phyloP scores from a whole-genome alignment of 176 grass and related monocot genomes.

The Lolium perenne region DNA sequence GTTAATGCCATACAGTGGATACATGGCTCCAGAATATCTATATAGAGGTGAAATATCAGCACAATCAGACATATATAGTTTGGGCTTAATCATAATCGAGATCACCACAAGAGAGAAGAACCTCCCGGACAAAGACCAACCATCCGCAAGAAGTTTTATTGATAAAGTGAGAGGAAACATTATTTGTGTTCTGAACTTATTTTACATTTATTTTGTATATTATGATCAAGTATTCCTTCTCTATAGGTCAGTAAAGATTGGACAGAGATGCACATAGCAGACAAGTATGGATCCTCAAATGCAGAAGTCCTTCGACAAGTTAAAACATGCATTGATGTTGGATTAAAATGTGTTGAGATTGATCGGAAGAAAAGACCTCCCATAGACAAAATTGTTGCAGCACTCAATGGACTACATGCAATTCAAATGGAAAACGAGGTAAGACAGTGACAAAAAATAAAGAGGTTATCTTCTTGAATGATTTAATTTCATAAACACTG shows the following conservation, averaged over 20 bases:
- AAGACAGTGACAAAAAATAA: too few species aligned
- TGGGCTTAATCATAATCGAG: neutral
- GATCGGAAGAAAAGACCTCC: neutral
- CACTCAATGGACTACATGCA: neutral
- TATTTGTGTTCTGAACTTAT: neutral
- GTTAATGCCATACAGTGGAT: neutral
- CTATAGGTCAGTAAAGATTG: neutral
- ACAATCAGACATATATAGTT: neutral
- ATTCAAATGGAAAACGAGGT: too few species aligned
- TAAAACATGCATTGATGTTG: neutral
- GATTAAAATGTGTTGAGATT: neutral
- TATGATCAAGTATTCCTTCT: too few species aligned
- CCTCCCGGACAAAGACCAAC: neutral
- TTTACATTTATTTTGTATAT: too few species aligned
- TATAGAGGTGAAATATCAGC: neutral
- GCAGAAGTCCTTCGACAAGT: neutral
- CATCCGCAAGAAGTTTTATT: neutral
- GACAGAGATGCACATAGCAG: neutral
- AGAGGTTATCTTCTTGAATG: too few species aligned
- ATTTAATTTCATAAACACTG: too few species aligned
- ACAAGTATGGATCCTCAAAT: neutral
- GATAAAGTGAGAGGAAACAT: neutral
- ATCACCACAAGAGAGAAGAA: neutral
- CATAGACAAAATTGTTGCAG: neutral
- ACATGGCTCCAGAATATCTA: neutral